These are phyloP conservation scores for Pisolithus marmoratus DNA, from an alignment of 768 basidiomycete species.

Conservation along the genomic window DNA sequence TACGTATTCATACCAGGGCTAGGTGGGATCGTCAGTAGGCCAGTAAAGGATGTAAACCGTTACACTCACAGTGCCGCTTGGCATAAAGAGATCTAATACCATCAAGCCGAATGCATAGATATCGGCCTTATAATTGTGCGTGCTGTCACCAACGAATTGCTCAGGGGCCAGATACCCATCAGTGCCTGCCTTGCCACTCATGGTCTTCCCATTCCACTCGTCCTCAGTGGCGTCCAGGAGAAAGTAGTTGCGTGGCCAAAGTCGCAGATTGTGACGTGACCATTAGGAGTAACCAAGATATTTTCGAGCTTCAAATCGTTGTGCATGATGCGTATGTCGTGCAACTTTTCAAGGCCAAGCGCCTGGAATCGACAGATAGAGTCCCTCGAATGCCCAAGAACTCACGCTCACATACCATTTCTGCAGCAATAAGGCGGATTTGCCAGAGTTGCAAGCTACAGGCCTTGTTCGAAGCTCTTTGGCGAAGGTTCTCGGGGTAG, in stretches of 20 bases:
- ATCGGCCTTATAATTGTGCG: conserved; percentile 39
- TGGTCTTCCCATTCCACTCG: background rate
- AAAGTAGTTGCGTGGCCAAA: conserved; percentile 13
- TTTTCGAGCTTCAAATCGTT: conserved; percentile 51
- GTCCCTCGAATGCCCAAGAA: background rate
- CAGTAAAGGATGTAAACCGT: background rate
- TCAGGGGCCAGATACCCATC: conserved; percentile 43
- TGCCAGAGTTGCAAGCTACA: conserved; percentile 5
- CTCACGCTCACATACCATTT: conserved; percentile 5
- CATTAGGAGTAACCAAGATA: conserved; percentile 33
- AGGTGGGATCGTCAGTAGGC: background rate
- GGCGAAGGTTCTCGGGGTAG: conserved; percentile 8
- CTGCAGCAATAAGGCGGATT: conserved; percentile 10
- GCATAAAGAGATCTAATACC: conserved; percentile 7
- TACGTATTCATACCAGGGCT: conserved; percentile 6
- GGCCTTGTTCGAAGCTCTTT: background rate
- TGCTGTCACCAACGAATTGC: conserved; percentile 26
- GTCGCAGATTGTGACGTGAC: conserved; percentile 11
- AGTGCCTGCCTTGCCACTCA: conserved; percentile 23
- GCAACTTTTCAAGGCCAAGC: conserved; percentile 9
- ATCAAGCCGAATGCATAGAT: conserved; percentile 34
- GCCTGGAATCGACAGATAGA: background rate
- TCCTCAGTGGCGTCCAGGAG: conserved; percentile 1
- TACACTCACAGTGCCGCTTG: conserved; percentile 5
- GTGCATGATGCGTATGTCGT: conserved; percentile 33